These are phyloP conservation scores for Inosperma sp. DNA, from an alignment of 768 basidiomycete species.

Conservation along the genomic window DNA sequence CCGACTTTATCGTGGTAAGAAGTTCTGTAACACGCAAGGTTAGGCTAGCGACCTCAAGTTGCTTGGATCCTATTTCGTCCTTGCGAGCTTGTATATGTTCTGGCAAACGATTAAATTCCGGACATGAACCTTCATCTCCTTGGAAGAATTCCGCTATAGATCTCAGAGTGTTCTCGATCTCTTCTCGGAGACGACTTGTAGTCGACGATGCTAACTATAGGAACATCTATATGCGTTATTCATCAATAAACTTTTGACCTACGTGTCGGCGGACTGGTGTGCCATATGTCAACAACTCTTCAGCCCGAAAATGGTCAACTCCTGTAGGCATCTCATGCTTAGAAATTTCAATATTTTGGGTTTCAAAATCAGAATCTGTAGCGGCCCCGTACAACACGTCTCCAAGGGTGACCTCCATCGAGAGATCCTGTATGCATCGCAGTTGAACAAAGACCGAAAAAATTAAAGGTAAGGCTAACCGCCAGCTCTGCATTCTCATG, in stretches of 20 bases:
- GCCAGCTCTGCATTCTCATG: not conserved
- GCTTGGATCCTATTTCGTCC: conserved; percentile 6
- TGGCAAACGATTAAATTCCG: conserved; percentile 3
- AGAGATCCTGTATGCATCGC: not conserved
- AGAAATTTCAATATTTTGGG: not conserved
- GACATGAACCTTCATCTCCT: conserved; percentile 8
- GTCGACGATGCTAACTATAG: not conserved
- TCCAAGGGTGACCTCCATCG: not conserved
- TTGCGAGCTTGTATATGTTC: conserved; percentile 12
- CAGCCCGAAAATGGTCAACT: not conserved
- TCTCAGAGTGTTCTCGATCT: conserved; percentile 19
- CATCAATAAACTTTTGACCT: not conserved
- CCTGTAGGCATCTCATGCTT: not conserved
- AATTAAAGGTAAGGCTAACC: not conserved
- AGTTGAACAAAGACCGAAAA: not conserved
- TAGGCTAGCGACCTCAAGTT: conserved; percentile 1
- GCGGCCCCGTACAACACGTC: not conserved
- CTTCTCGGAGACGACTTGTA: conserved; percentile 14
- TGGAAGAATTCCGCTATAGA: conserved; percentile 21
- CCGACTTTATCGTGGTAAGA: not conserved
- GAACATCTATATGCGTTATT: not conserved
- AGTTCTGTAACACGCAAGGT: not conserved
- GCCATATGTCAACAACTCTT: not conserved
- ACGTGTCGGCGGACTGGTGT: not conserved
- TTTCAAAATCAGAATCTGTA: not conserved